phyloP scores from a whole-genome alignment of 805 yeast genomes.

The Brettanomyces naardenensis region DNA sequence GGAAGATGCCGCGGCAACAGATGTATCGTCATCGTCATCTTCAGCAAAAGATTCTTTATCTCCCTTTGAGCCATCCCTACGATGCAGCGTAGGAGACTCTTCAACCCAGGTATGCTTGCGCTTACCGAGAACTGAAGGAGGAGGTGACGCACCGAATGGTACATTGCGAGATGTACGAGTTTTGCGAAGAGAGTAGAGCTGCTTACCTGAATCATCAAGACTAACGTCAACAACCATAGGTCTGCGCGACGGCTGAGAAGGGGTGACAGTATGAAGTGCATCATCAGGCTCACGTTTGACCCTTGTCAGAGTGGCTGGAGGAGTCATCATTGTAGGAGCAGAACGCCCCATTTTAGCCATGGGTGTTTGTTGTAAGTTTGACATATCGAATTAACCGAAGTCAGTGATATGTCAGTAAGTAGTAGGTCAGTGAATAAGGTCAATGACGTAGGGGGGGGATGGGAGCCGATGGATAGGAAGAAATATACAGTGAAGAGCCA shows the following conservation, averaged over 20 bases:
- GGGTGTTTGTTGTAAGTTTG: neutral
- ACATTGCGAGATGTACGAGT: neutral
- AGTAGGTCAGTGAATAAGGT: too few relatives aligned
- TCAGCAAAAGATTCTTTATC: too few relatives aligned
- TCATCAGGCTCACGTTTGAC: neutral
- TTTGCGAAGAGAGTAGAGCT: slow-evolving; percentile 1
- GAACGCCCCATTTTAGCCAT: neutral
- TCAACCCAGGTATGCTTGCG: neutral
- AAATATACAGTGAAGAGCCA: too few relatives aligned
- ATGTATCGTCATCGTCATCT: too few relatives aligned
- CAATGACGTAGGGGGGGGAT: too few relatives aligned
- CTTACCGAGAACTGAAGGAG: neutral
- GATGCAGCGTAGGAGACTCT: slow-evolving; percentile 1
- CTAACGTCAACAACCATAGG: slow-evolving; percentile 4
- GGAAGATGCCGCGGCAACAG: too few relatives aligned
- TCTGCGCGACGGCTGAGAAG: slow-evolving; percentile 1
- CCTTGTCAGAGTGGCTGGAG: slow-evolving; percentile 2
- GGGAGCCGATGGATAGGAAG: too few relatives aligned
- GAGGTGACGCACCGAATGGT: neutral
- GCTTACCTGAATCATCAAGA: slow-evolving; percentile 1
- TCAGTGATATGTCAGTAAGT: too few relatives aligned
- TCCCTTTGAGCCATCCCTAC: neutral
- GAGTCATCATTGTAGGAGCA: neutral
- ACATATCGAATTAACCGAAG: too few relatives aligned
- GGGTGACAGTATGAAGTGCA: neutral